phyloP scores from a whole-genome alignment of 345 rosid species.

The Eucalyptus shirleyi region DNA sequence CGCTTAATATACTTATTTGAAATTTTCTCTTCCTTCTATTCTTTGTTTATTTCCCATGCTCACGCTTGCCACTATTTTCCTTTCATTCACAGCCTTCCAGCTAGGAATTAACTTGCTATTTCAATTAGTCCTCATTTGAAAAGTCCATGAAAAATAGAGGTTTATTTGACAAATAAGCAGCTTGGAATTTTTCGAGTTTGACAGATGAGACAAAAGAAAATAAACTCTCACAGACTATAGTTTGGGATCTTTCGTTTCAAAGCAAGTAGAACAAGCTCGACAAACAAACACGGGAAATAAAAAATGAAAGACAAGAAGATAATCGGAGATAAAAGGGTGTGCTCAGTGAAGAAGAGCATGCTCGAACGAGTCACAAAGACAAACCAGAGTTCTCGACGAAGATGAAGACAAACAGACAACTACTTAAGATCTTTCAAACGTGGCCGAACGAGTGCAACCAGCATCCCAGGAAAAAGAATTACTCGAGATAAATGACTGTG shows the following conservation, averaged over 20 bases:
- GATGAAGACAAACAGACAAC: neutral
- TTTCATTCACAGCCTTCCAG: neutral
- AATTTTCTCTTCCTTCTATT: neutral
- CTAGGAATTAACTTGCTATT: neutral
- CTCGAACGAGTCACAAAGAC: neutral
- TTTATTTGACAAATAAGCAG: neutral
- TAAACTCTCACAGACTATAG: neutral
- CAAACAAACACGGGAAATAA: neutral
- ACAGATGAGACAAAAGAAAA: neutral
- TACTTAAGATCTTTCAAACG: neutral
- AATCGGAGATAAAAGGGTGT: neutral
- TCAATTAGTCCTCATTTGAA: neutral
- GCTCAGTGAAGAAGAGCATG: neutral
- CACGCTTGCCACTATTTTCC: neutral
- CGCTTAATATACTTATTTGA: accelerated
- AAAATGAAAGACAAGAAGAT: neutral
- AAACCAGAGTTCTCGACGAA: neutral
- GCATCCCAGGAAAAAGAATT: neutral
- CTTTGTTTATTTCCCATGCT: neutral
- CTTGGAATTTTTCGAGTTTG: neutral
- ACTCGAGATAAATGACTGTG: neutral
- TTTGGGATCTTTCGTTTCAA: neutral
- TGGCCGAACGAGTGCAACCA: neutral
- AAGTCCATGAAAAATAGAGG: neutral
- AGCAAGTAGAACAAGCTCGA: neutral